Evolutionary conservation across 1,284 basidiomycete species (phyloP).

Genomic region (Filobasidium uniguttulatum): DNA sequence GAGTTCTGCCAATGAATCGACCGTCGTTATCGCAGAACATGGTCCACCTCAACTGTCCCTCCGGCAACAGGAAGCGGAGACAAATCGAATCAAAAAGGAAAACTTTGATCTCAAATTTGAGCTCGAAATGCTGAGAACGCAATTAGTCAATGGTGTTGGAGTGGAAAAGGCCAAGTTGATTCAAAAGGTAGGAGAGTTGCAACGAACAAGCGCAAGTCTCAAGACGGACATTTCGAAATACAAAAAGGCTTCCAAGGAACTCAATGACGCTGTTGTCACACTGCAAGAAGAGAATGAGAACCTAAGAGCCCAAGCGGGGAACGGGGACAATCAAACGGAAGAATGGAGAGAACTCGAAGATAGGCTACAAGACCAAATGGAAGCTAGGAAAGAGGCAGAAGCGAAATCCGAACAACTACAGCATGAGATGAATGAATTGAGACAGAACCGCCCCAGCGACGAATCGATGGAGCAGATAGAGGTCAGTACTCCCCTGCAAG

Average conservation of each 20-base stretch:
- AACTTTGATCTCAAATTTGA: not conserved
- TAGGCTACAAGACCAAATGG: constrained; percentile 8
- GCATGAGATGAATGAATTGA: constrained; percentile 51
- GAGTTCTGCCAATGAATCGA: not conserved
- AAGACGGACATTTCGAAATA: not conserved
- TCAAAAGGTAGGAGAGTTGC: not conserved
- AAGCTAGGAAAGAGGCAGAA: constrained; percentile 3
- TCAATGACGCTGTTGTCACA: not conserved
- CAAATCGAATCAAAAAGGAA: not conserved
- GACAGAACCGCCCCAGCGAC: constrained; percentile 35
- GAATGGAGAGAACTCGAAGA: constrained; percentile 18
- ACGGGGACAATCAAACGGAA: not conserved
- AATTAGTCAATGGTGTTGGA: not conserved
- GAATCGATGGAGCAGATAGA: constrained; percentile 49
- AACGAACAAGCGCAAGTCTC: not conserved
- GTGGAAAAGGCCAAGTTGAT: not conserved
- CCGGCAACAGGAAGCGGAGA: not conserved
- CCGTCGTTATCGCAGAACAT: not conserved
- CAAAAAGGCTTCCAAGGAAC: not conserved
- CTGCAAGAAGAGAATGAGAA: not conserved
- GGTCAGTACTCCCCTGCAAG: constrained; percentile 49
- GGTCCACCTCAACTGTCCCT: not conserved
- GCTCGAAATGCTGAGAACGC: not conserved
- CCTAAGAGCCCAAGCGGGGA: not conserved
- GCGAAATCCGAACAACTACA: constrained; percentile 27